These are phyloP conservation scores for Trichoderma gracile DNA, from an alignment of 2,329 filamentous ascomycete genomes.

Conservation along the genomic window DNA sequence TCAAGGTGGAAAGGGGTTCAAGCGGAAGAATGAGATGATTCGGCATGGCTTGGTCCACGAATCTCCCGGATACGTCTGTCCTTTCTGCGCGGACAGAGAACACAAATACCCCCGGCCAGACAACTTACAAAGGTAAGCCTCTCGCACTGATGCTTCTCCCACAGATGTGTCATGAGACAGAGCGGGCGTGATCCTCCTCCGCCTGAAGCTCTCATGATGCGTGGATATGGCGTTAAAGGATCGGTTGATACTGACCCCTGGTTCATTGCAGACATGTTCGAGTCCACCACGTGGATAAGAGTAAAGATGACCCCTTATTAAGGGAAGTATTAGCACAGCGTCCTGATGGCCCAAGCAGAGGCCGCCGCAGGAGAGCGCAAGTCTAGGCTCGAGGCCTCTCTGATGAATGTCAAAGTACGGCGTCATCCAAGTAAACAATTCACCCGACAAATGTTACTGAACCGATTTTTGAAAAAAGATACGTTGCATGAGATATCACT, in stretches of 20 bases:
- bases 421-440: background rate
- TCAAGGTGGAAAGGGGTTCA: slow-evolving; percentile 67
- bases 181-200: background rate
- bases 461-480: slow-evolving; percentile 4
- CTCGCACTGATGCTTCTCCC: background rate
- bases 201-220: background rate
- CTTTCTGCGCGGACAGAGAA: slow-evolving; percentile 90
- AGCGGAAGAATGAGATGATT: slow-evolving; percentile 74
- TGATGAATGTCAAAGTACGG: background rate
- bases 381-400: background rate
- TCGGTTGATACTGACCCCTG: slow-evolving; percentile 23
- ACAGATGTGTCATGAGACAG: background rate
- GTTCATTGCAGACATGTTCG: slow-evolving; percentile 71
- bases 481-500: slow-evolving; percentile 12
- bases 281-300: slow-evolving; percentile 86
- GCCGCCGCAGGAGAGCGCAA: slow-evolving; percentile 66
- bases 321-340: slow-evolving; percentile 84
- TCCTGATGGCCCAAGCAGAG: slow-evolving; percentile 79
- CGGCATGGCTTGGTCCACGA: slow-evolving; percentile 84
- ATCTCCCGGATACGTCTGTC: slow-evolving; percentile 92
- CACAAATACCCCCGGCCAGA: slow-evolving; percentile 94
- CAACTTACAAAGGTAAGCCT: slow-evolving; percentile 81
- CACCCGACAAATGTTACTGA: slow-evolving; percentile 5
- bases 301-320: slow-evolving; percentile 79
- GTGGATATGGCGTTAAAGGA: slow-evolving; percentile 1